phyloP scores from a whole-genome alignment of 306 rosid genomes.

The Glycine tomentella region DNA sequence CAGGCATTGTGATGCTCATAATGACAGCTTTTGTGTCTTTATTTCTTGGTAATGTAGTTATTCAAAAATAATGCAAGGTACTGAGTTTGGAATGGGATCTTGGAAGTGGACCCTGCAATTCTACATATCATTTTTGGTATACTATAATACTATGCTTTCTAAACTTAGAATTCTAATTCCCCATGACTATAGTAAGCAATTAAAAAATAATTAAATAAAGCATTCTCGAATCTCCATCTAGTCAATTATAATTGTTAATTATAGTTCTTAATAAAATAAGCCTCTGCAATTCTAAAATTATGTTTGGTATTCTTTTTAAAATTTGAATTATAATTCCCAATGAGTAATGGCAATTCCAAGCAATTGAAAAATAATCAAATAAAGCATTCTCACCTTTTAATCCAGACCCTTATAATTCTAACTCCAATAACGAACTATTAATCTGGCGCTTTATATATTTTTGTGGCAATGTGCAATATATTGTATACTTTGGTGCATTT shows the following conservation, averaged over 20 bases:
- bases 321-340: background rate
- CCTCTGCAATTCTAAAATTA: background rate
- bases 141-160: background rate
- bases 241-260: background rate
- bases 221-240: background rate
- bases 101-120: slow-evolving; percentile 13
- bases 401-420: background rate
- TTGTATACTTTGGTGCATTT: slow-evolving; percentile 4
- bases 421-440: background rate
- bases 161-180: background rate
- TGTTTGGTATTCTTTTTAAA: slow-evolving; percentile 2
- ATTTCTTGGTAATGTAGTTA: background rate
- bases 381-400: background rate
- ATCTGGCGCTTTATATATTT: background rate
- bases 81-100: background rate
- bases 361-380: background rate
- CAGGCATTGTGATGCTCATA: background rate
- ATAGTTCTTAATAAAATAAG: background rate
- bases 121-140: background rate
- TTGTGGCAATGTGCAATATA: background rate
- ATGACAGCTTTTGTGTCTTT: background rate
- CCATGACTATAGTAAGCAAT: background rate
- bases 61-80: background rate
- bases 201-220: background rate
- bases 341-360: background rate